Base-by-base conservation (phyloP, 2,329 filamentous ascomycete genomes). In the Diaporthe sp. region DNA sequence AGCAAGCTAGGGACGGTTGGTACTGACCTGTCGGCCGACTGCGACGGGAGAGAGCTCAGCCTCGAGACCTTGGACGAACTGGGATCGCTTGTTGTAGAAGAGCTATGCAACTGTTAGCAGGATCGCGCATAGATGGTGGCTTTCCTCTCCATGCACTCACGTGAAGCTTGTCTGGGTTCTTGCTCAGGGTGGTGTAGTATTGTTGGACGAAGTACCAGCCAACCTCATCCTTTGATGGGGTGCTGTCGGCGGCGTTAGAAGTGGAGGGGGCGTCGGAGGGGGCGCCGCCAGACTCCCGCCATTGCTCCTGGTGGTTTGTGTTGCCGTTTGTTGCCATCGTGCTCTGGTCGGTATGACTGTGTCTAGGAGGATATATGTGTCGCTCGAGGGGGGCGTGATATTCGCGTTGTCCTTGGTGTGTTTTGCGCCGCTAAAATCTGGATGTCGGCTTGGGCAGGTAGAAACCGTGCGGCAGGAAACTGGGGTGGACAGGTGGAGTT, bases 121-220 rank as follows among this genome's bases (percentile, higher is more conserved):
- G 55, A 19, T 42, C 49, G 9, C 39, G 12, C 28, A 2, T n/a
- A 19, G 7, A 37, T n/a, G 9, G 34, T 8, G 65, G 44, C 25
- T 31, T 31, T 12, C 2, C 15, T 25, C 6, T 55, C 8, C n/a
- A 25, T 13, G 37, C 19, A 77, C 91, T 81, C 86, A 93, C 91
- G 83, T 95, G 96, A 81, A 99, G 94, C 87, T 97, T 97, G 83
- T 98, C 95, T 31, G 97, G 96, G 79, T 89, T 94, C 86, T 96
- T 96, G 92, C 96, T 98, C 83, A 99, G 88, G 77, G 95, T 99
- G 80, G 95, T 98, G 88, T 99, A 99, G 90, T 98, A 99, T 86
- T 98, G 95, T 90, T 98, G 96, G 76, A 99, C 97, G 81, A 99
- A 99, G 88, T 96, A 98, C 97, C 97, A 99, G 85, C 95, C 97